Conservation (phyloP, 495 filamentous ascomycete genomes). For the Paragyromitra xinjiangensis region DNA sequence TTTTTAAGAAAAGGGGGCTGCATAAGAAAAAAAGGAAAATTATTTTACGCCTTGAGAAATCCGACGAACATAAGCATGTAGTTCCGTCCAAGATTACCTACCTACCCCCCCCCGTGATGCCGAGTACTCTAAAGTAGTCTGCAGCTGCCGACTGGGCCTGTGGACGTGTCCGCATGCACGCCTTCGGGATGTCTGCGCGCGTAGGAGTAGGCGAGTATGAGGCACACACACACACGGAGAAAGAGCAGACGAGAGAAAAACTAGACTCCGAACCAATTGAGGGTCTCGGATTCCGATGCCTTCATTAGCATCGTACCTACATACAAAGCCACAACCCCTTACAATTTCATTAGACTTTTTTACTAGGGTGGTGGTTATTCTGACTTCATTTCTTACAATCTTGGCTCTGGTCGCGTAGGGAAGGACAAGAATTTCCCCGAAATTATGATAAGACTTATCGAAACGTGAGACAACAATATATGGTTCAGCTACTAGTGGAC, state of each 20-base stretch:
- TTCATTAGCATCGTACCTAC: conserved; percentile 2
- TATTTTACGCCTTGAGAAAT: not conserved
- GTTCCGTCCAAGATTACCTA: conserved; percentile 5
- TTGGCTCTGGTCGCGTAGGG: not conserved
- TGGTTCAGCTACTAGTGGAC: not conserved
- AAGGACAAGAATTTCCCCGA: not conserved
- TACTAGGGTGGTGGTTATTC: not conserved
- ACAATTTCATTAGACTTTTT: conserved; percentile 1
- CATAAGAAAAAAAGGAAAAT: not conserved
- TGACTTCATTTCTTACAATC: not conserved
- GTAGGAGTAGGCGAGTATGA: conserved; percentile 9
- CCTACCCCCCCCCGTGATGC: conserved; percentile 1
- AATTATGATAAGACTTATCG: not conserved
- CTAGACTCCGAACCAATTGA: conserved; percentile 17
- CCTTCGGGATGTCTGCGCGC: conserved; percentile 22
- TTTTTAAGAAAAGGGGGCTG: conserved; percentile 27
- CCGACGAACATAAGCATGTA: conserved; percentile 9
- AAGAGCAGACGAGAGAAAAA: conserved; percentile 1
- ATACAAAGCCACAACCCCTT: conserved; percentile 14
- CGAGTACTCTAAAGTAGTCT: conserved; percentile 21
- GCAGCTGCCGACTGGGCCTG: conserved; percentile 12
- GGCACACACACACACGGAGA: not conserved
- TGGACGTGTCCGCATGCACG: conserved; percentile 29
- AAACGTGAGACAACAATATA: not conserved
- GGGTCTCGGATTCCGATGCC: conserved; percentile 24